phyloP scores from a whole-genome alignment of 129 eudicot species.

The Arctium lappa region DNA sequence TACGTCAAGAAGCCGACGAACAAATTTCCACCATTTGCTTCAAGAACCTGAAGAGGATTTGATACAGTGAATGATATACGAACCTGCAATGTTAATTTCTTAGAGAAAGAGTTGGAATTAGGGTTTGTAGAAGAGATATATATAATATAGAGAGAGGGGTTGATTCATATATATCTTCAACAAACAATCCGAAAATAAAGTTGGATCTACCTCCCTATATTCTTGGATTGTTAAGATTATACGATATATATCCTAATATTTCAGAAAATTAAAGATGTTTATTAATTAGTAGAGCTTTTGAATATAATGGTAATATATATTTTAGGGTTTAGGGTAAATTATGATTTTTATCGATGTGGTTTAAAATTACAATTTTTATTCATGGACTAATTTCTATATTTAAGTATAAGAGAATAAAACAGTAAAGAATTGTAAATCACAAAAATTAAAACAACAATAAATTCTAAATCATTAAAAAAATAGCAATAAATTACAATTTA shows the following conservation, averaged over 20 bases:
- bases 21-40: not conserved
- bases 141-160: not conserved
- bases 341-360: too few relatives aligned
- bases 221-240: conserved; percentile 3
- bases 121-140: not conserved
- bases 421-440: too few relatives aligned
- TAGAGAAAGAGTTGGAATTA: conserved; percentile 16
- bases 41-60: not conserved
- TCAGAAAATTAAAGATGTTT: not conserved
- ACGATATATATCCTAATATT: not conserved
- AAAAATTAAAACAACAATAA: too few relatives aligned
- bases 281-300: too few relatives aligned
- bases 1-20: not conserved
- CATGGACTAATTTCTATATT: too few relatives aligned
- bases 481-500: too few relatives aligned
- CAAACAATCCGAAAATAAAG: conserved; percentile 17
- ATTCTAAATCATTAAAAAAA: too few relatives aligned
- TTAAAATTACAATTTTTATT: too few relatives aligned
- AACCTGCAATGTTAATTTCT: not conserved
- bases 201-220: conserved; percentile 10
- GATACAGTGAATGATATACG: not conserved
- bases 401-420: too few relatives aligned
- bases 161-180: not conserved
- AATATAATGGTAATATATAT: too few relatives aligned
- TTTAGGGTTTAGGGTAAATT: too few relatives aligned